Evolutionary conservation across 225 moss, liverwort and hornwort species (phyloP).

Genomic region (Lunularia cruciata): DNA sequence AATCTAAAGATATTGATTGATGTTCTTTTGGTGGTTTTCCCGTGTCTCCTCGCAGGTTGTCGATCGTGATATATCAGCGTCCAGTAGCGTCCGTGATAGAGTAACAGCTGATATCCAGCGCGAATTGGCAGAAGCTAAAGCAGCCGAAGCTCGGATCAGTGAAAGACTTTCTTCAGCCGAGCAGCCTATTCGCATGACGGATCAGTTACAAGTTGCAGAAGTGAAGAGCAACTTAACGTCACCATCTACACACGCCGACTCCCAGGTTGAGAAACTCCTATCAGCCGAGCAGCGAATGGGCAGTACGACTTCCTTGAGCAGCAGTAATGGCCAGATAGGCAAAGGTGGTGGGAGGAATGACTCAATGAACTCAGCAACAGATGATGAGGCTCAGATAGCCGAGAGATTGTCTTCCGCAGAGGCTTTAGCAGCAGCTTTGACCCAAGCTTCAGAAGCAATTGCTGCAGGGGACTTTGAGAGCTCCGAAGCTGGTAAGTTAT

Average conservation of each 20-base stretch:
- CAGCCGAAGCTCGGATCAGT: constrained; percentile 2
- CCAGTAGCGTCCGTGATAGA: not conserved
- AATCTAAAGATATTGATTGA: too few species aligned
- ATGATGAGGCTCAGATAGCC: constrained; percentile 23
- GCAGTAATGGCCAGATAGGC: not conserved
- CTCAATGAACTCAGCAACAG: not conserved
- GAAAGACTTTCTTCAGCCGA: constrained; percentile 67
- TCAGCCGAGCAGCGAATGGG: not conserved
- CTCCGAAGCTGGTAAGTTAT: constrained; percentile 77
- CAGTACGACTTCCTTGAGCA: not conserved
- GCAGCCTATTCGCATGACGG: not conserved
- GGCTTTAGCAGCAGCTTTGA: constrained; percentile 67
- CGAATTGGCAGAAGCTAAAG: not conserved
- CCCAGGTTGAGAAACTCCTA: not conserved
- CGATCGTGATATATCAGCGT: not conserved
- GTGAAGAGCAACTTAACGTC: not conserved
- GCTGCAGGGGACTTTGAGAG: constrained; percentile 64
- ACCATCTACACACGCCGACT: not conserved
- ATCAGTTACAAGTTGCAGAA: not conserved
- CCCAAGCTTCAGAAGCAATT: constrained; percentile 72
- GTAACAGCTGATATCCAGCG: constrained; percentile 1
- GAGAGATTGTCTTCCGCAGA: constrained; percentile 71
- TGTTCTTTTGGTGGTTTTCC: not conserved
- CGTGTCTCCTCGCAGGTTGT: not conserved
- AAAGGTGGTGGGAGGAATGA: not conserved